phyloP scores from a whole-genome alignment of 2,329 filamentous ascomycete genomes.

The Dothiorella sarmentorum region DNA sequence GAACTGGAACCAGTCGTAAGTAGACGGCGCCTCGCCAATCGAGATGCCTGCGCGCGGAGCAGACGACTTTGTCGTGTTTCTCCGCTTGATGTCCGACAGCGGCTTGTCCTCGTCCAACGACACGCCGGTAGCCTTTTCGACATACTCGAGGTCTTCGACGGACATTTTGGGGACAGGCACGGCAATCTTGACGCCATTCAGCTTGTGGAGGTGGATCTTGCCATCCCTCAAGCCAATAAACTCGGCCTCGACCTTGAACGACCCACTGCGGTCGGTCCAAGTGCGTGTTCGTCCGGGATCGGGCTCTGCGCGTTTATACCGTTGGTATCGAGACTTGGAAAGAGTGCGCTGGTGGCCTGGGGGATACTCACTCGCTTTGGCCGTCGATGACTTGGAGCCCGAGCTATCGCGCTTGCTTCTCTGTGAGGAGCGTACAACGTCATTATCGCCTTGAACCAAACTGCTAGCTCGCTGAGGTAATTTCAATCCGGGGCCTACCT shows the following conservation, averaged over 20 bases:
- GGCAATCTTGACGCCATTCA: conserved; percentile 97
- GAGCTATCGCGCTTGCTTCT: conserved; percentile 69
- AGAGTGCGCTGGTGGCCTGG: conserved; percentile 17
- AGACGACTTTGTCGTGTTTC: conserved; percentile 44
- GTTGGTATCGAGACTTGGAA: conserved; percentile 15
- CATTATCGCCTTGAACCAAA: conserved; percentile 63
- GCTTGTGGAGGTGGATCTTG: conserved; percentile 96
- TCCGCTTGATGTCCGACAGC: conserved; percentile 71
- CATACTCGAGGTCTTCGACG: conserved; percentile 88
- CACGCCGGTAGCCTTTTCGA: conserved; percentile 80
- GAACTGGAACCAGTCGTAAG: conserved; percentile 99
- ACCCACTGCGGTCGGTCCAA: conserved; percentile 93
- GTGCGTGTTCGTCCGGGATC: conserved; percentile 78
- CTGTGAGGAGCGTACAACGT: conserved; percentile 68
- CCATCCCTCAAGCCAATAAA: conserved; percentile 92
- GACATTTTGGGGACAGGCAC: conserved; percentile 97
- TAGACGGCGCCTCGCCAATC: conserved; percentile 60
- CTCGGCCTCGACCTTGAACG: conserved; percentile 95
- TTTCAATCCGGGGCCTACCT: conserved; percentile 74
- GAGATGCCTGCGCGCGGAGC: conserved; percentile 54
- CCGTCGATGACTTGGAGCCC: conserved; percentile 49
- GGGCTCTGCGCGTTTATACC: conserved; percentile 57
- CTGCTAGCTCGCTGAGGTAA: conserved; percentile 78
- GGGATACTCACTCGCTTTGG: conserved; percentile 67
- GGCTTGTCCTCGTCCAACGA: conserved; percentile 92